Conservation (phyloP, 2,329 filamentous ascomycete genomes). For the Colletotrichum limetticola region DNA sequence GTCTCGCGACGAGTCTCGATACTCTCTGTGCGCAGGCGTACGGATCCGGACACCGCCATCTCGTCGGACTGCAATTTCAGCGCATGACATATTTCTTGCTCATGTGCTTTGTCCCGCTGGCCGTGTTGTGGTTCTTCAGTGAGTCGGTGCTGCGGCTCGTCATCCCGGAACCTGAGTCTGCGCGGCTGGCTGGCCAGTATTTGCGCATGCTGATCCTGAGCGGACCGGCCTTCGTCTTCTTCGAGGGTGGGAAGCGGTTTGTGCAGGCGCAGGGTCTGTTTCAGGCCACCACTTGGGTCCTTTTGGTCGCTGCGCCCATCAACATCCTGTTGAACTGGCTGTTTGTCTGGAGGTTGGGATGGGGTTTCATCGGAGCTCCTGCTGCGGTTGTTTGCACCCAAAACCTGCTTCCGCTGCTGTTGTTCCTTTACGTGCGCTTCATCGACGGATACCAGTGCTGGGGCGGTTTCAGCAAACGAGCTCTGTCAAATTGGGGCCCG, state of each 20-base stretch:
- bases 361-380: conserved; percentile 83
- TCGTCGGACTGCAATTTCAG: conserved; percentile 84
- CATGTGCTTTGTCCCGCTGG: conserved; percentile 77
- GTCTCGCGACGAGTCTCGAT: conserved; percentile 90
- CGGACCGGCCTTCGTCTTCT: conserved; percentile 80
- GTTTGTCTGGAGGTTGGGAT: conserved; percentile 76
- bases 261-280: conserved; percentile 87
- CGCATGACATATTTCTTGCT: conserved; percentile 84
- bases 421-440: conserved; percentile 82
- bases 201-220: conserved; percentile 77
- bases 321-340: conserved; percentile 83
- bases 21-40: conserved; percentile 95
- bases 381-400: conserved; percentile 84
- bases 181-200: conserved; percentile 77
- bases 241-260: conserved; percentile 83
- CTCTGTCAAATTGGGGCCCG: conserved; percentile 79
- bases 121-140: conserved; percentile 75
- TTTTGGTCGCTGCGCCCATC: conserved; percentile 79
- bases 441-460: conserved; percentile 82
- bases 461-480: conserved; percentile 80
- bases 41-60: conserved; percentile 87
- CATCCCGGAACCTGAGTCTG: conserved; percentile 65
- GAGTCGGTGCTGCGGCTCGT: conserved; percentile 68
- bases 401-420: conserved; percentile 78
- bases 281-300: conserved; percentile 79